A percentile compares a stretch with the other conserved stretches of the same genome.
These are phyloP conservation scores for Acanthamoeba triangularis DNA, from an alignment of 208 protist genomes.

Conservation along the genomic window DNA sequence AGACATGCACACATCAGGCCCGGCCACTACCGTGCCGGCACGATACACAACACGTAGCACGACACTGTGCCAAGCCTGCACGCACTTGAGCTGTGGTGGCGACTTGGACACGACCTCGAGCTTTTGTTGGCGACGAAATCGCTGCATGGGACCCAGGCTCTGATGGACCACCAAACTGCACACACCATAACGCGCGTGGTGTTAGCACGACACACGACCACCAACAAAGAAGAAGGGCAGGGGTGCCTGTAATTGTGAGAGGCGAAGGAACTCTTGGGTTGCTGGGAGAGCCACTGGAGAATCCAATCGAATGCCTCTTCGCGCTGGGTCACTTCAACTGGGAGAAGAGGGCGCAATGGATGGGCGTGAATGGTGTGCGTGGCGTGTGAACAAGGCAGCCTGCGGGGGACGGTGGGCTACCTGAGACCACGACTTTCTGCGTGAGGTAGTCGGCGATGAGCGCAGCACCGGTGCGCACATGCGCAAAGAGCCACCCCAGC, in stretches of 20 bases:
- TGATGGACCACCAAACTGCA: slow-evolving; percentile 67
- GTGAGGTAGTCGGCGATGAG: background rate
- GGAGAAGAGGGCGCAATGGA: background rate
- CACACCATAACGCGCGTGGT: no score
- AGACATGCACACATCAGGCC: background rate
- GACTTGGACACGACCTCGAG: slow-evolving; percentile 55
- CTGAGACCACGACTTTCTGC: slow-evolving; percentile 52
- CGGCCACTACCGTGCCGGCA: background rate
- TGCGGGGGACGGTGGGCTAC: background rate
- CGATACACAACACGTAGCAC: no score
- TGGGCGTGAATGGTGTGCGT: background rate
- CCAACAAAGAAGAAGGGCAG: background rate
- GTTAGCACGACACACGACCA: background rate
- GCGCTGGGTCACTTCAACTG: slow-evolving; percentile 63
- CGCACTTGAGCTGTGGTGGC: slow-evolving; percentile 31
- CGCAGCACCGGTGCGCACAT: background rate
- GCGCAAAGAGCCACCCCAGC: slow-evolving; percentile 18
- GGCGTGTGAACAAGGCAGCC: background rate
- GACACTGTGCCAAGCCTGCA: background rate
- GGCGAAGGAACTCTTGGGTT: slow-evolving; percentile 7
- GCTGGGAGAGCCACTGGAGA: slow-evolving; percentile 52
- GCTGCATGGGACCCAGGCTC: slow-evolving; percentile 69
- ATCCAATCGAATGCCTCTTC: slow-evolving; percentile 67
- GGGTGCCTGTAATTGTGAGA: slow-evolving; percentile 62
- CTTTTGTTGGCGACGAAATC: slow-evolving; percentile 4